phyloP scores from a whole-genome alignment of 2,329 filamentous ascomycete genomes.

The Huntiella decipiens region DNA sequence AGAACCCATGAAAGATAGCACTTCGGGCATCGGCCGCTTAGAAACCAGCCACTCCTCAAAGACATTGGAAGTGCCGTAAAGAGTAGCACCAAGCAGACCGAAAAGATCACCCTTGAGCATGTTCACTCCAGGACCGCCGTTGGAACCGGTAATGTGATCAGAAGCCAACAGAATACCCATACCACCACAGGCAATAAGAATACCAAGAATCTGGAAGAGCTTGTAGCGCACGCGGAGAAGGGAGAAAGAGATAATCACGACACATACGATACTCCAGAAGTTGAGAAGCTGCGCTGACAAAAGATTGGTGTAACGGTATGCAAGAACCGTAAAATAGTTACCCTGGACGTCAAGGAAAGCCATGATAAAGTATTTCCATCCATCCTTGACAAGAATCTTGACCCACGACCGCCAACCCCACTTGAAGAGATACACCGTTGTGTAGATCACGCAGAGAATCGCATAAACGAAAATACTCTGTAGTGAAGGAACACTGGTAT shows the following conservation, averaged over 20 bases:
- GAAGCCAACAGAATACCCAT: constrained; percentile 73
- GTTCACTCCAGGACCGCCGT: constrained; percentile 47
- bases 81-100: constrained; percentile 68
- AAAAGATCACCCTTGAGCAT: constrained; percentile 85
- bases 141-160: constrained; percentile 64
- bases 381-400: constrained; percentile 44
- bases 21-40: constrained; percentile 75
- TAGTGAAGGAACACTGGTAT: constrained; percentile 79
- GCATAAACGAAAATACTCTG: constrained; percentile 93
- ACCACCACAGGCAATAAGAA: constrained; percentile 77
- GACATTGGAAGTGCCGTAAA: constrained; percentile 81
- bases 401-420: constrained; percentile 59
- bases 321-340: constrained; percentile 94
- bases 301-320: constrained; percentile 82
- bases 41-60: constrained; percentile 89
- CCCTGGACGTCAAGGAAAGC: constrained; percentile 88
- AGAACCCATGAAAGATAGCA: constrained; percentile 75
- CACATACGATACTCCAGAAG: constrained; percentile 94
- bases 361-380: constrained; percentile 88
- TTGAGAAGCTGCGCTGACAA: constrained; percentile 89
- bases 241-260: constrained; percentile 67
- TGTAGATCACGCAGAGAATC: constrained; percentile 65
- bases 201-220: constrained; percentile 65
- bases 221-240: constrained; percentile 82
- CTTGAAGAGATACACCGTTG: constrained; percentile 55